Percentiles rank a stretch among this genome's conserved stretches.
phyloP scores from a whole-genome alignment of 148 eudicot genomes.

The Polygonum maritimum region DNA sequence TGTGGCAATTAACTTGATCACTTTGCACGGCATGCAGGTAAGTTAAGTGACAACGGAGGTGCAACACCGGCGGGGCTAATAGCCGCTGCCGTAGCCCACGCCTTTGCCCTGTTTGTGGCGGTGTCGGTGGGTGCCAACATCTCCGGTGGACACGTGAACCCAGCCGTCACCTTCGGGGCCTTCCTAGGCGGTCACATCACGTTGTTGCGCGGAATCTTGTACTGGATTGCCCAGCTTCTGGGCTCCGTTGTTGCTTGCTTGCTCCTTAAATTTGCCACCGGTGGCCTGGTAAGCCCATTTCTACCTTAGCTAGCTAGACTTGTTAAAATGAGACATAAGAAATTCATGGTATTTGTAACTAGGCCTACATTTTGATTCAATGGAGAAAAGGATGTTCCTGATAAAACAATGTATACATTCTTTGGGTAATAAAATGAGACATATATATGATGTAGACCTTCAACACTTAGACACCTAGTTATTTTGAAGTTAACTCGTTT shows the following conservation, averaged over 20 bases:
- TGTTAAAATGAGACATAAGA: too few species aligned
- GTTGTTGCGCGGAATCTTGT: slow-evolving; percentile 13
- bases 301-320: too few species aligned
- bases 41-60: slow-evolving; percentile 12
- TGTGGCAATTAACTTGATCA: background rate
- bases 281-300: background rate
- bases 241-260: slow-evolving; percentile 19
- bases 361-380: too few species aligned
- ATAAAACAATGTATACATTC: too few species aligned
- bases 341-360: too few species aligned
- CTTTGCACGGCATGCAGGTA: slow-evolving; percentile 13
- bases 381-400: too few species aligned
- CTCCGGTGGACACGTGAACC: slow-evolving; percentile 24
- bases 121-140: slow-evolving; percentile 17
- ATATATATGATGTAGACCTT: too few species aligned
- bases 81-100: slow-evolving; percentile 15
- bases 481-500: too few species aligned
- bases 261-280: slow-evolving; percentile 14
- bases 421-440: too few species aligned
- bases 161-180: slow-evolving; percentile 22
- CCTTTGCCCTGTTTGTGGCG: slow-evolving; percentile 18
- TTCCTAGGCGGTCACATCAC: slow-evolving; percentile 22
- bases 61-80: slow-evolving; percentile 16
- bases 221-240: slow-evolving; percentile 20
- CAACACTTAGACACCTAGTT: too few species aligned